Percentiles rank a stretch among this genome's conserved stretches.
phyloP scores from a whole-genome alignment of 164 flowering plant species.

The Litsea cubeba region DNA sequence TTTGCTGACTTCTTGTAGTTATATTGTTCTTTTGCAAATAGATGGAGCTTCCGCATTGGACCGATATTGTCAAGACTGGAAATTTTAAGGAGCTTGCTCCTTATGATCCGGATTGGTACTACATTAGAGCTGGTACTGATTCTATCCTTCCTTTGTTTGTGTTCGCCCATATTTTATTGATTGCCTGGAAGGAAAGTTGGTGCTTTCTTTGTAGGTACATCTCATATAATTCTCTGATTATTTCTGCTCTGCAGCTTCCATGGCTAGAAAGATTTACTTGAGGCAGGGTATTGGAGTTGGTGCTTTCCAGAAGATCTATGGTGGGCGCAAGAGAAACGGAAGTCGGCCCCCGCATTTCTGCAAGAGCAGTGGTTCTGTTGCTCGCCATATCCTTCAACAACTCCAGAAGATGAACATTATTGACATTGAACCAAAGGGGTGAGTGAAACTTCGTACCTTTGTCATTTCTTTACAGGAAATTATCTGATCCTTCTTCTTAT shows the following conservation, averaged over 20 bases:
- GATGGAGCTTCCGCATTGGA: slow-evolving; percentile 87
- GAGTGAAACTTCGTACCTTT: slow-evolving; percentile 6
- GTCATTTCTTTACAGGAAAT: too few relatives aligned
- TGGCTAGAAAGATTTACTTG: too few relatives aligned
- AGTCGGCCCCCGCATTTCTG: slow-evolving; percentile 87
- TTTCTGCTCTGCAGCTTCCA: slow-evolving; percentile 46
- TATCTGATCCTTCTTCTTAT: too few relatives aligned
- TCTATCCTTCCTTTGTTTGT: neutral
- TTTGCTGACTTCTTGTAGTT: too few relatives aligned
- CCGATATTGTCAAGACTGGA: slow-evolving; percentile 86
- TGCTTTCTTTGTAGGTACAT: too few relatives aligned
- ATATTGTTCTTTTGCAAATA: slow-evolving; percentile 10
- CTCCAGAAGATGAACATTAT: slow-evolving; percentile 63
- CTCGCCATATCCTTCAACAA: slow-evolving; percentile 82
- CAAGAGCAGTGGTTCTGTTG: slow-evolving; percentile 87
- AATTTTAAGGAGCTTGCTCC: slow-evolving; percentile 85
- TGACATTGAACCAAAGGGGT: slow-evolving; percentile 77
- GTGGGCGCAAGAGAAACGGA: slow-evolving; percentile 91
- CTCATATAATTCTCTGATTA: neutral
- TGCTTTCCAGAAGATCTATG: slow-evolving; percentile 78
- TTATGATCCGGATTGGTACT: slow-evolving; percentile 91
- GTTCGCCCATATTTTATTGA: too few relatives aligned
- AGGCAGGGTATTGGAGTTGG: slow-evolving; percentile 92
- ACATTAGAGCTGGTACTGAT: slow-evolving; percentile 64
- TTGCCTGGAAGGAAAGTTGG: too few relatives aligned